Evolutionary conservation across 2,329 filamentous ascomycete genomes (phyloP), one percentile per base, ranked within the genome.

Genomic region (Tolypocladium ophioglossoides): DNA sequence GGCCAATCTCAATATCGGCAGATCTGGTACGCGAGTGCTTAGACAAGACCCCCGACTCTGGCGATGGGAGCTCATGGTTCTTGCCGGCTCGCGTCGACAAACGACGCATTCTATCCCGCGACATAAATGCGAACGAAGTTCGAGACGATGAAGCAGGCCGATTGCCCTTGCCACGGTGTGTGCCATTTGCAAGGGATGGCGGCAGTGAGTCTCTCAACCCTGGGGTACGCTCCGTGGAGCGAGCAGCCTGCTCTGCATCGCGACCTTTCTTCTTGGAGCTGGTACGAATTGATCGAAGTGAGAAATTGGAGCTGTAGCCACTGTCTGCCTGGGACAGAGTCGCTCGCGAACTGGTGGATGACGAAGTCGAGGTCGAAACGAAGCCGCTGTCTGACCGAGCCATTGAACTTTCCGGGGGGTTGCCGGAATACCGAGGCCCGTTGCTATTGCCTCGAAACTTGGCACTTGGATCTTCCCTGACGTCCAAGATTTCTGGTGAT

Each of bases 251-350:
- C 52, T 54, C 49, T 58, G 9, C 64, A 60, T 54, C 63, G 61
- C 60, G 12, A 63, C 55, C 22, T 39, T 37, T 30, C 9, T 49
- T 55, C 55, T 68, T 72, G 10, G 65, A 62, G 24, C 71, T 68
- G 52, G 65, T 70, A 30, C 64, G 66, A n/a, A 78, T 72, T 0
- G 80, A 83, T 40, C 77, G 74, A 20, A 83, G 64, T 14, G 82
- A 84, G 5, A 79, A 69, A 60, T 78, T 83, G 9, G 80, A 84
- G 60, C 79, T 79, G 60, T 84, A 85, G 18, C 80, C 80, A 30
- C 80, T 84, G 61, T 84, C 81, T 40, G 78, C 75, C 57, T 82
- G 82, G 35, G 76, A 74, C n/a, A 80, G 66, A 6, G 75, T 66
- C 53, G 73, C 76, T 18, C 68, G 68, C 1, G 73, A 70, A 16